These are phyloP conservation scores for Cladophialophora chaetospira DNA, from an alignment of 2,329 filamentous ascomycete genomes.

Conservation along the genomic window DNA sequence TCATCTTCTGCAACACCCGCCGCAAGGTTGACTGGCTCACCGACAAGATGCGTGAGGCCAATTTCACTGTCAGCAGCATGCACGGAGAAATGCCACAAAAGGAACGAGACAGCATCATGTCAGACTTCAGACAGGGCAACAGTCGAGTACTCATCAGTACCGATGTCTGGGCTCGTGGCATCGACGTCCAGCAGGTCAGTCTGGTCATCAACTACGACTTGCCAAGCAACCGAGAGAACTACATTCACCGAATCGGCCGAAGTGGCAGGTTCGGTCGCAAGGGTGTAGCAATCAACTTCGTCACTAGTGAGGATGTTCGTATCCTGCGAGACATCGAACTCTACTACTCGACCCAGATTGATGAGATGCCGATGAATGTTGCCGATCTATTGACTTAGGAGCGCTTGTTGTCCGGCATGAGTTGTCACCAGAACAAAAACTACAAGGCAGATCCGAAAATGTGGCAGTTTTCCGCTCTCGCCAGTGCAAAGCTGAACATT, in stretches of 20 bases:
- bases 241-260: slow-evolving; percentile 97
- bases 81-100: slow-evolving; percentile 99
- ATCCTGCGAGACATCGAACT: slow-evolving; percentile 97
- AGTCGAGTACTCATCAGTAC: slow-evolving; percentile 95
- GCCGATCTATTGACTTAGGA: slow-evolving; percentile 55
- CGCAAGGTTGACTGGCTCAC: slow-evolving; percentile 99
- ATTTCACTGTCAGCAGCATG: slow-evolving; percentile 98
- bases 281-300: slow-evolving; percentile 99
- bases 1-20: slow-evolving; percentile 99
- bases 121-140: slow-evolving; percentile 96
- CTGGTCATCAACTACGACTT: slow-evolving; percentile 99
- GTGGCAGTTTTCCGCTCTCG: background rate
- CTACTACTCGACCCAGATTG: slow-evolving; percentile 95
- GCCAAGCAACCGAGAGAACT: slow-evolving; percentile 98
- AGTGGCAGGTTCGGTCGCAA: slow-evolving; percentile 95
- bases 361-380: slow-evolving; percentile 99
- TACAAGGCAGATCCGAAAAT: background rate
- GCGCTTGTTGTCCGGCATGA: background rate
- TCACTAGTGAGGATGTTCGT: slow-evolving; percentile 95
- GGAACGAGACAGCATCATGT: slow-evolving; percentile 98
- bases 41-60: slow-evolving; percentile 98
- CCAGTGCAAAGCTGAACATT: background rate
- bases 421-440: slow-evolving; percentile 2
- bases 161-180: slow-evolving; percentile 96
- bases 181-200: slow-evolving; percentile 97